These are phyloP conservation scores for Daldinia decipiens DNA, from an alignment of 495 filamentous ascomycete species.

Conservation along the genomic window DNA sequence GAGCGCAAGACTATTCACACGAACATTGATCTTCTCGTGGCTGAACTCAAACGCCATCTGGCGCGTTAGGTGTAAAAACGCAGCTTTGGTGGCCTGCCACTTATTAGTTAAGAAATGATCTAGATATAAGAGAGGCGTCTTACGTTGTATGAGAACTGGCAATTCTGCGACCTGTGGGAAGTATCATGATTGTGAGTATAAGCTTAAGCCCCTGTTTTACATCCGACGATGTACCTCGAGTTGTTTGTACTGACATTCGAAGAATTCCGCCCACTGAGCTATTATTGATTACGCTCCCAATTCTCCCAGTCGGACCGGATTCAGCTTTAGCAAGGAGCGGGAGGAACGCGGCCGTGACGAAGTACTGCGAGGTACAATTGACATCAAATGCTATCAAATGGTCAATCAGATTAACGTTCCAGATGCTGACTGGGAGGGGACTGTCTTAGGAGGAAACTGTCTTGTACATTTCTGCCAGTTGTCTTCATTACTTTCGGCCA, in stretches of 20 bases:
- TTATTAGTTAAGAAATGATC: too few relatives aligned
- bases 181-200: background rate
- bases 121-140: background rate
- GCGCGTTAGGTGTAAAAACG: conserved; percentile 74
- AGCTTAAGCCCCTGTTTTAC: background rate
- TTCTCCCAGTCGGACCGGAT: conserved; percentile 60
- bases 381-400: conserved; percentile 70
- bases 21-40: conserved; percentile 62
- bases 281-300: conserved; percentile 69
- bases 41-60: conserved; percentile 55
- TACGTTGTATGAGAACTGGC: conserved; percentile 76
- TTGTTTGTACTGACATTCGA: conserved; percentile 36
- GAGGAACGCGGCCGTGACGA: conserved; percentile 56
- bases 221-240: background rate
- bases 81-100: conserved; percentile 71
- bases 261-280: conserved; percentile 60
- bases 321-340: conserved; percentile 57
- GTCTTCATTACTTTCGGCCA: conserved; percentile 60
- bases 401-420: conserved; percentile 49
- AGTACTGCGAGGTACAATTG: conserved; percentile 78
- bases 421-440: background rate
- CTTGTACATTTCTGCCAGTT: conserved; percentile 64
- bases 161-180: conserved; percentile 67
- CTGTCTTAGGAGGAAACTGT: background rate
- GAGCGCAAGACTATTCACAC: conserved; percentile 75